phyloP scores from a whole-genome alignment of 1,139 yeast species.

The Lodderomyces margitis region DNA sequence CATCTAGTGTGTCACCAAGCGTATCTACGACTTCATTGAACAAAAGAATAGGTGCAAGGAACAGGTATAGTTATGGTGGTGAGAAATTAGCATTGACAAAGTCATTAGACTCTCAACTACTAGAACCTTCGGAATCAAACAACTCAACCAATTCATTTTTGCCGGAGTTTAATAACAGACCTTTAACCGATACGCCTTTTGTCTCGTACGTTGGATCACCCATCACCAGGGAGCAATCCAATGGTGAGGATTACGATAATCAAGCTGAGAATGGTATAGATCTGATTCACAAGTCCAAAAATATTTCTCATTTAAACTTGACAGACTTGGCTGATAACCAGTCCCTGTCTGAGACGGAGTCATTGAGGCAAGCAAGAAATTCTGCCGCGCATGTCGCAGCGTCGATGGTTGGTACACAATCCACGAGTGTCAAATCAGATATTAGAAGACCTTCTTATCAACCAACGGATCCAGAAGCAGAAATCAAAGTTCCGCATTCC shows the following conservation, averaged over 20 bases:
- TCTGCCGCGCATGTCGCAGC: conserved; percentile 14
- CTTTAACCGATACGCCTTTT: conserved; percentile 70
- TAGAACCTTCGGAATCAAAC: conserved; percentile 20
- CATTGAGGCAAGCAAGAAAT: conserved; percentile 9
- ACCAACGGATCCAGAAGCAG: not conserved
- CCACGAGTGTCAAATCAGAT: conserved; percentile 2
- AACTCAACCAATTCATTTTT: conserved; percentile 21
- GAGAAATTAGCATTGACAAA: conserved; percentile 24
- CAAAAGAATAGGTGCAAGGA: conserved; percentile 1
- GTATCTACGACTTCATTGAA: conserved; percentile 7
- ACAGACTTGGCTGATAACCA: conserved; percentile 25
- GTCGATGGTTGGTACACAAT: conserved; percentile 9
- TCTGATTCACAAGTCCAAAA: conserved; percentile 27
- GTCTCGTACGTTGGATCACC: conserved; percentile 59
- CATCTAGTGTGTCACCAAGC: conserved; percentile 14
- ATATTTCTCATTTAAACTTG: conserved; percentile 44
- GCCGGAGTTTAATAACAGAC: conserved; percentile 67
- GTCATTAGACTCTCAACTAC: conserved; percentile 30
- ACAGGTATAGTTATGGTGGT: conserved; percentile 15
- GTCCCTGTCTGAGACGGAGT: conserved; percentile 14
- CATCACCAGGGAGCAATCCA: conserved; percentile 29
- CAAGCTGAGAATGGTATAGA: conserved; percentile 12
- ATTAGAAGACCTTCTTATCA: conserved; percentile 5
- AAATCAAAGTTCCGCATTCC: not conserved
- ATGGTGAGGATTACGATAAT: conserved; percentile 22